Evolutionary conservation across 2,329 filamentous ascomycete species (phyloP), one percentile per base, ranked within the genome.

Genomic region (Phialophora verrucosa): DNA sequence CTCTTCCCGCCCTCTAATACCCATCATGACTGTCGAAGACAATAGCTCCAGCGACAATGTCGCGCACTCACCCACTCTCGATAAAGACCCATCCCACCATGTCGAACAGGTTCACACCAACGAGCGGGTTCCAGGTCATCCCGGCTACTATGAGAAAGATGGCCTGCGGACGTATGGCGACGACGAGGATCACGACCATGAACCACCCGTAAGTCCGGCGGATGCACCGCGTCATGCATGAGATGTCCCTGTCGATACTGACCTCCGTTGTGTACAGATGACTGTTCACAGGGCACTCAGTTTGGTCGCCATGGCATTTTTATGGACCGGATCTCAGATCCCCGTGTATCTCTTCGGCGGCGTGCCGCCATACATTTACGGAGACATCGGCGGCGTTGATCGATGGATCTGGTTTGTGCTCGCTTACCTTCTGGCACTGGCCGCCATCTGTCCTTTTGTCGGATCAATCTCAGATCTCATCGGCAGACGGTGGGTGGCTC

Each of bases 401-500:
- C 78, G 83, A 68, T 88, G 84, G 83, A 80, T 86, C n/a, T 88
- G 87, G 88, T 84, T 88, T 76, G 79, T 85, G 44, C 74, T 83
- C 20, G 80, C 78, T 32, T 85, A 87, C 69, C 76, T 88, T 14
- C 80, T 87, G 27, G 79, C 84, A 29, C 79, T 85, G 59, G 84
- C 85, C 5, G 84, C 84, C 14, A 79, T 87, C 8, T 87, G 84
- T 69, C 85, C 85, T 4, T 87, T 91, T 71, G 88, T 91, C 1
- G 89, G 89, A 11, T 84, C 85, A 0, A 76, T 90, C 0, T 89
- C 87, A 1, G 88, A 90, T 78, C 77, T 90, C 6, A 77, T 89
- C 57, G 87, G 88, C 61, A 84, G 88, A 65, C 82, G 86, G 66
- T 85, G 83, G 72, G 86, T 89, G 47, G 87, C 83, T 8, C 74